Base-by-base conservation (phyloP, 148 eudicot species). In the Rhododendron molle region DNA sequence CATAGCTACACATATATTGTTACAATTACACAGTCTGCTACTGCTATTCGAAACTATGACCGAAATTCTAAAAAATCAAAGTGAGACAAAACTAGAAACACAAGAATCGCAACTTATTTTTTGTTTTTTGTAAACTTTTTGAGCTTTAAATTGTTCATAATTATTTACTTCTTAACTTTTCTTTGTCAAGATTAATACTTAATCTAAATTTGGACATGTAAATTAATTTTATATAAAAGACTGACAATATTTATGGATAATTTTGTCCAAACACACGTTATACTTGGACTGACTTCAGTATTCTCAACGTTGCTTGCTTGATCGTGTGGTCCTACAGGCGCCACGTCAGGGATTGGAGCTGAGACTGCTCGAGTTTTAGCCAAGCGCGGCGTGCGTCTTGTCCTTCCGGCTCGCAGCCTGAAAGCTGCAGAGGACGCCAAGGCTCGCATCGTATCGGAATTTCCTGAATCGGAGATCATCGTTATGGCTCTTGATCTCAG, bases 291-390 rank as follows among this genome's bases (percentile, higher is more conserved):
- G 74, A 69, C 74, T 69, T 28, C 0, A 69, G 38, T 69, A 26
- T 54, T 28, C 40, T 56, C 7, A 52, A n/a, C 78, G 46, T 72
- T 44, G 8, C 72, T 84, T 52, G 36, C 56, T 11, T 49, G 38
- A 83, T 26, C 38, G 47, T 72, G 79, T 83, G 84, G 34, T 38
- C 15, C 21, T 5, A 14, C 52, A 95, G 98, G 99, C 23, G 99
- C 98, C n/a, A 97, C 98, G 81, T 97, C 98, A 14, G 99, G 99
- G 30, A 97, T 97, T 13, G 99, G 99, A 58, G 96, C 95, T 2
- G 98, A 97, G 86, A 94, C 99, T 73, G 99, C 99, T 15, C 87
- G 96, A 15, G 96, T 94, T 23, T 67, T 97, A 86, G 99, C 99
- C 0, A 94, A 91, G 92, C 90, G 94, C 12, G 98, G 99, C 2